phyloP scores from a whole-genome alignment of 495 filamentous ascomycete genomes.

The Penicillium angulare region DNA sequence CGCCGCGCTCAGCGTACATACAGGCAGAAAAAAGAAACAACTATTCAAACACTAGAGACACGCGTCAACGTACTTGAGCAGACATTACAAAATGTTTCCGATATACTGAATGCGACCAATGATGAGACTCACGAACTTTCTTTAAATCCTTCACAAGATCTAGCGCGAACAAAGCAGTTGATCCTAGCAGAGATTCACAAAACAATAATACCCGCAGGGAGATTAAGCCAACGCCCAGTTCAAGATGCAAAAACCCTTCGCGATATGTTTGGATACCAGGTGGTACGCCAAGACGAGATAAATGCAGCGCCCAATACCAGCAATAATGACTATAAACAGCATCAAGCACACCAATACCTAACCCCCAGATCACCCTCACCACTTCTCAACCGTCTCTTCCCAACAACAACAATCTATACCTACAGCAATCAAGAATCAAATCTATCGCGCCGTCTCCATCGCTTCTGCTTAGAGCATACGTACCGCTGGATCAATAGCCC shows the following conservation, averaged over 20 bases:
- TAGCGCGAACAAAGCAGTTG: slow-evolving; percentile 14
- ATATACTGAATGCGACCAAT: slow-evolving; percentile 46
- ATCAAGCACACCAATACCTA: background rate
- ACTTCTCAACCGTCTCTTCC: slow-evolving; percentile 26
- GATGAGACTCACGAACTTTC: background rate
- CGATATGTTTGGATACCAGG: slow-evolving; percentile 21
- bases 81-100: slow-evolving; percentile 68
- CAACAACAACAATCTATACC: slow-evolving; percentile 26
- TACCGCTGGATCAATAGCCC: slow-evolving; percentile 59
- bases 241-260: background rate
- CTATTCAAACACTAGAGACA: slow-evolving; percentile 67
- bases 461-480: slow-evolving; percentile 62
- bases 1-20: slow-evolving; percentile 84
- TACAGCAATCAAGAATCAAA: slow-evolving; percentile 57
- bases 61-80: slow-evolving; percentile 66
- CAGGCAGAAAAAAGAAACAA: slow-evolving; percentile 78
- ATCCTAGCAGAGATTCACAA: slow-evolving; percentile 19
- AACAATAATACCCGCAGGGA: background rate
- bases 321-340: background rate
- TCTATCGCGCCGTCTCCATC: slow-evolving; percentile 70
- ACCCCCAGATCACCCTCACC: slow-evolving; percentile 14
- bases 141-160: background rate
- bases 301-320: background rate
- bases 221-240: background rate
- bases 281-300: background rate